A percentile compares a stretch with the other conserved stretches of the same genome.
These are phyloP conservation scores for Simplicillium sp. DNA, from an alignment of 2,329 filamentous ascomycete genomes.

Conservation along the genomic window DNA sequence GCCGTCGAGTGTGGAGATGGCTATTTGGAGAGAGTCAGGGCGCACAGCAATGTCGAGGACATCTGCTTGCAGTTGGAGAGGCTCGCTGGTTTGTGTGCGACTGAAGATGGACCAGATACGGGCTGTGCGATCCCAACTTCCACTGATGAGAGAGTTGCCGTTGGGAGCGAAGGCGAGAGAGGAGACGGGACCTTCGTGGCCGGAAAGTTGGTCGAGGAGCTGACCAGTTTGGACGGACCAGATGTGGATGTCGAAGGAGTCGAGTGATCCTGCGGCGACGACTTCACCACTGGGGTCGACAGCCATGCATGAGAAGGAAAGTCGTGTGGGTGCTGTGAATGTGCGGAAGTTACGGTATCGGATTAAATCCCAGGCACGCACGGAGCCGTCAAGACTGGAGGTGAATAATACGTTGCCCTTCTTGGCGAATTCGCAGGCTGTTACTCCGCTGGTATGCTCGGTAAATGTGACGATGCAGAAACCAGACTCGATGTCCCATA, in stretches of 20 bases:
- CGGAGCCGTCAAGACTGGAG: constrained; percentile 84
- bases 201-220: constrained; percentile 78
- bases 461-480: constrained; percentile 98
- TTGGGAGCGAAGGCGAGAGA: constrained; percentile 83
- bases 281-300: constrained; percentile 97
- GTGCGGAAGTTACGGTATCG: constrained; percentile 95
- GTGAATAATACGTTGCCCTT: constrained; percentile 95
- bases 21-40: constrained; percentile 84
- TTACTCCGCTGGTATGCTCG: constrained; percentile 90
- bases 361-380: constrained; percentile 92
- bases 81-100: constrained; percentile 89
- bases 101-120: constrained; percentile 94
- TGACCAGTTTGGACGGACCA: constrained; percentile 99
- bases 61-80: constrained; percentile 84
- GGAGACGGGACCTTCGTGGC: constrained; percentile 90
- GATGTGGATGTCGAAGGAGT: constrained; percentile 95
- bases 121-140: constrained; percentile 94
- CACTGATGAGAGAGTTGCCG: constrained; percentile 74
- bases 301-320: constrained; percentile 89
- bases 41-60: constrained; percentile 79
- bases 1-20: constrained; percentile 85
- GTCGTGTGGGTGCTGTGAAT: constrained; percentile 83
- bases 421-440: constrained; percentile 89
- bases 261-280: constrained; percentile 86
- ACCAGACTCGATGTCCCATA: constrained; percentile 93